Evolutionary conservation across 805 yeast species (phyloP).

Genomic region (Saccharomyces paradoxus): DNA sequence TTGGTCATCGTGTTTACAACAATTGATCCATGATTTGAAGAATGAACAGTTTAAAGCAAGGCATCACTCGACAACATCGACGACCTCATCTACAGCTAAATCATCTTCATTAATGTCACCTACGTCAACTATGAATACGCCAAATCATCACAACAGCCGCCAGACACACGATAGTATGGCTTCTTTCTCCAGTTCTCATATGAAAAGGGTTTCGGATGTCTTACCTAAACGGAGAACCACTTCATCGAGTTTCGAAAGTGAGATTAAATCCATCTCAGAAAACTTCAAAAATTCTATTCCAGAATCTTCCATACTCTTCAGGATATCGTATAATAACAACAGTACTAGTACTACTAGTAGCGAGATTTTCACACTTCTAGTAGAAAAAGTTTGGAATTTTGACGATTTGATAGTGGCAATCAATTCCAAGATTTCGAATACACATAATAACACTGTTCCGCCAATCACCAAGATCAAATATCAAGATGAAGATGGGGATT

Average conservation of each 20-base stretch:
- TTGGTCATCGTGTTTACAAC: constrained; percentile 66
- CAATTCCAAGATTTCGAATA: constrained; percentile 45
- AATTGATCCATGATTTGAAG: constrained; percentile 25
- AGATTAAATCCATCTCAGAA: constrained; percentile 35
- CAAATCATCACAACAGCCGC: not conserved
- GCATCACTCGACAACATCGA: constrained; percentile 2
- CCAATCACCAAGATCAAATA: constrained; percentile 52
- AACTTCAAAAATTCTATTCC: constrained; percentile 34
- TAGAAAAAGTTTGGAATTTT: constrained; percentile 45
- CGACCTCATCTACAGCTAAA: constrained; percentile 1
- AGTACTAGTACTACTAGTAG: constrained; percentile 6
- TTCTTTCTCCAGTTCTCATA: constrained; percentile 17
- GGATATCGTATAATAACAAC: constrained; percentile 32
- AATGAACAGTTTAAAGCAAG: constrained; percentile 14
- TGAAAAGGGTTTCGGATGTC: constrained; percentile 25
- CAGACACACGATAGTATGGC: constrained; percentile 24
- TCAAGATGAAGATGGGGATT: constrained; percentile 93
- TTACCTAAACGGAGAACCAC: constrained; percentile 19
- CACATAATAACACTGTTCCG: constrained; percentile 32
- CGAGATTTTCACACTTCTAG: constrained; percentile 57
- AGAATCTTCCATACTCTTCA: constrained; percentile 32
- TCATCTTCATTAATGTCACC: constrained; percentile 17
- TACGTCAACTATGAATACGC: not conserved
- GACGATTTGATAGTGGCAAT: constrained; percentile 50
- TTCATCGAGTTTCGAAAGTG: constrained; percentile 24